These are phyloP conservation scores for Thalassia testudinum DNA, from an alignment of 116 monocot genomes.

Conservation along the genomic window DNA sequence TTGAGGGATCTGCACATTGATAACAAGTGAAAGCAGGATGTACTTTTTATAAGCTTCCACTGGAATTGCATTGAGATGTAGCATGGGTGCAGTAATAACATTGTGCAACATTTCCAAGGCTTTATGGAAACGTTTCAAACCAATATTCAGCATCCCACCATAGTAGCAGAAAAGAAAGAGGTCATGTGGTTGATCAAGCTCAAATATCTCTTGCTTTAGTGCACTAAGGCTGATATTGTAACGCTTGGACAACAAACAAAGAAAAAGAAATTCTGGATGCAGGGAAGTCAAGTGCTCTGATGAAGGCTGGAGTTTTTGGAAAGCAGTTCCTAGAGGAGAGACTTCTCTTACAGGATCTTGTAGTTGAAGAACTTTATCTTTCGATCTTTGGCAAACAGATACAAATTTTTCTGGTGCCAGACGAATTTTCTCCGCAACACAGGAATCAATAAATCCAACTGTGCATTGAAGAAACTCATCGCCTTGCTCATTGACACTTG, in stretches of 20 bases:
- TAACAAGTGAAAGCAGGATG: constrained; percentile 74
- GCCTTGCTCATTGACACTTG: constrained; percentile 34
- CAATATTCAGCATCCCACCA: constrained; percentile 95
- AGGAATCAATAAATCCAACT: constrained; percentile 55
- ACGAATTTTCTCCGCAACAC: constrained; percentile 66
- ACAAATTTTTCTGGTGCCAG: constrained; percentile 83
- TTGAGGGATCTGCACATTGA: constrained; percentile 41
- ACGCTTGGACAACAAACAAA: constrained; percentile 72
- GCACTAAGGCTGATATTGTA: constrained; percentile 62
- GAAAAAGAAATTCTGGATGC: constrained; percentile 82
- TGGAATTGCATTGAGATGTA: constrained; percentile 69
- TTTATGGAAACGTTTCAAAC: constrained; percentile 59
- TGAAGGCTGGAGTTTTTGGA: constrained; percentile 59
- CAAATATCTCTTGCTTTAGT: constrained; percentile 60
- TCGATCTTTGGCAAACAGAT: constrained; percentile 66
- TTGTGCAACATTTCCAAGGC: constrained; percentile 78
- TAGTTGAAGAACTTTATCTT: constrained; percentile 67
- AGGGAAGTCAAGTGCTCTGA: constrained; percentile 68
- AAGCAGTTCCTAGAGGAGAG: constrained; percentile 58
- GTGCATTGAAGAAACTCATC: constrained; percentile 27
- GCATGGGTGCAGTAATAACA: constrained; percentile 94
- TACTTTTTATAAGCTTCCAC: constrained; percentile 99
- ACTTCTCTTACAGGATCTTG: constrained; percentile 61
- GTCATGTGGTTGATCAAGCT: constrained; percentile 82
- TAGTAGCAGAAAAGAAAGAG: constrained; percentile 92